Percentiles rank a stretch among this genome's conserved stretches.
Conservation (phyloP, 495 filamentous ascomycete genomes). For the Parathielavia hyrcaniae region DNA sequence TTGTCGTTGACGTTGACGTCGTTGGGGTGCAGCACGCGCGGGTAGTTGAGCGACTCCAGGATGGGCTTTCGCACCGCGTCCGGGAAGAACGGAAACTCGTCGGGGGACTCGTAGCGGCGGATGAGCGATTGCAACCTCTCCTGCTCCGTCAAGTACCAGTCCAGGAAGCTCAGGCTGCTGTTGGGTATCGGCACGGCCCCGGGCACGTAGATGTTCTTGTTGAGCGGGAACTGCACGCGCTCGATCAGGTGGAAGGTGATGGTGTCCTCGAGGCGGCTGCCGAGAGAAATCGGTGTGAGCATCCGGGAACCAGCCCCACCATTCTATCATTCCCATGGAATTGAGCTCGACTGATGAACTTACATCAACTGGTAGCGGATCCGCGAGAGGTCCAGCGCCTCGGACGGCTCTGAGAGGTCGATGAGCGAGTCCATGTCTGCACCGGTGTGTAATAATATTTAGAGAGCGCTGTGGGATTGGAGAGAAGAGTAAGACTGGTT, state of each 20-base stretch:
- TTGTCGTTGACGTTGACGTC: slow-evolving; percentile 83
- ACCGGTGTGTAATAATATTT: not conserved
- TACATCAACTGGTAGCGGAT: slow-evolving; percentile 97
- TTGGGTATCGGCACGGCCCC: slow-evolving; percentile 77
- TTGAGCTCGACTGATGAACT: slow-evolving; percentile 24
- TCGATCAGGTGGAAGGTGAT: slow-evolving; percentile 99
- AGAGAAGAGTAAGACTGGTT: not conserved
- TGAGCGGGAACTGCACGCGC: slow-evolving; percentile 92
- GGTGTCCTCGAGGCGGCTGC: slow-evolving; percentile 90
- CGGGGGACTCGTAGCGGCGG: slow-evolving; percentile 89
- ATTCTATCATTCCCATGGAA: not conserved
- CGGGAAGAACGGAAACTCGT: slow-evolving; percentile 98
- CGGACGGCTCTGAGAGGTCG: slow-evolving; percentile 72
- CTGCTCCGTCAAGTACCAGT: slow-evolving; percentile 86
- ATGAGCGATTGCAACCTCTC: slow-evolving; percentile 90
- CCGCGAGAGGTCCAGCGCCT: slow-evolving; percentile 82
- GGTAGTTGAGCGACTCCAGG: slow-evolving; percentile 82
- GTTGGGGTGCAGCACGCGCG: slow-evolving; percentile 84
- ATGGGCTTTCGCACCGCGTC: slow-evolving; percentile 73
- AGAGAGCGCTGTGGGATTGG: not conserved
- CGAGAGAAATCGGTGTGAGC: slow-evolving; percentile 5
- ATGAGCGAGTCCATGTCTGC: slow-evolving; percentile 77
- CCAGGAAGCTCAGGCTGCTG: slow-evolving; percentile 68
- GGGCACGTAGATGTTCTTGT: slow-evolving; percentile 76
- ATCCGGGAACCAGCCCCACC: not conserved